Evolutionary conservation across 768 basidiomycete genomes (phyloP).

Genomic region (Dioszegia hungarica): DNA sequence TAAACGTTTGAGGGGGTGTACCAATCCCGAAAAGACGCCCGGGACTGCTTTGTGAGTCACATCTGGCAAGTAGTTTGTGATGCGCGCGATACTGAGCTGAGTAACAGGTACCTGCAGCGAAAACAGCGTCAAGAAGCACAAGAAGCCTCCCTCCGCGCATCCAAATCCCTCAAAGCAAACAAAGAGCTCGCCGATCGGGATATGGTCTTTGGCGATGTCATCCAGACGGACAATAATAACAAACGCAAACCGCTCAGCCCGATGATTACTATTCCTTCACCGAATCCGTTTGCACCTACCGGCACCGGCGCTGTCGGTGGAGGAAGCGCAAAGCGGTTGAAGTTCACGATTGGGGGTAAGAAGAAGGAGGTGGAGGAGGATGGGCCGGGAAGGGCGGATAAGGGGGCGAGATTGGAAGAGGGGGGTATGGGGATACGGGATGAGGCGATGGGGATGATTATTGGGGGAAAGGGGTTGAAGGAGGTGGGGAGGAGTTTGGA

Average conservation of each 20-base stretch:
- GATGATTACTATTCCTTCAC: conserved; percentile 15
- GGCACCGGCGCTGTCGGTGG: not conserved
- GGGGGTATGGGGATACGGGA: conserved; percentile 37
- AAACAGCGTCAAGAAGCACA: conserved; percentile 41
- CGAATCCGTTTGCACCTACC: not conserved
- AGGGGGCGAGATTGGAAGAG: conserved; percentile 8
- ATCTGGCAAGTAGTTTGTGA: not conserved
- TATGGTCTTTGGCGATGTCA: conserved; percentile 34
- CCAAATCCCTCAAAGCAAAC: conserved; percentile 26
- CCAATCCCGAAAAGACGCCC: conserved; percentile 91
- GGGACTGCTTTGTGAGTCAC: conserved; percentile 56
- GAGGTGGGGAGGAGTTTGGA: conserved; percentile 31
- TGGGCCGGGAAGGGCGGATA: conserved; percentile 10
- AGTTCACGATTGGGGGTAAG: conserved; percentile 9
- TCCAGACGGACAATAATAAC: conserved; percentile 4
- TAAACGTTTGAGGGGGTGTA: conserved; percentile 75
- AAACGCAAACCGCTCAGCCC: conserved; percentile 23
- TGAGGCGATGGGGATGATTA: conserved; percentile 30
- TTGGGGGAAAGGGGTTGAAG: conserved; percentile 35
- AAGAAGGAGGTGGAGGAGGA: conserved; percentile 11
- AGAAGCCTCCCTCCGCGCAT: conserved; percentile 36
- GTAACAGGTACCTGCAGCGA: conserved; percentile 47
- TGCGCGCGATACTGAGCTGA: not conserved
- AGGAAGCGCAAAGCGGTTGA: not conserved
- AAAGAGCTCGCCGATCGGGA: conserved; percentile 29